Conservation (phyloP, 2,329 filamentous ascomycete species). For the Colletotrichum zoysiae region DNA sequence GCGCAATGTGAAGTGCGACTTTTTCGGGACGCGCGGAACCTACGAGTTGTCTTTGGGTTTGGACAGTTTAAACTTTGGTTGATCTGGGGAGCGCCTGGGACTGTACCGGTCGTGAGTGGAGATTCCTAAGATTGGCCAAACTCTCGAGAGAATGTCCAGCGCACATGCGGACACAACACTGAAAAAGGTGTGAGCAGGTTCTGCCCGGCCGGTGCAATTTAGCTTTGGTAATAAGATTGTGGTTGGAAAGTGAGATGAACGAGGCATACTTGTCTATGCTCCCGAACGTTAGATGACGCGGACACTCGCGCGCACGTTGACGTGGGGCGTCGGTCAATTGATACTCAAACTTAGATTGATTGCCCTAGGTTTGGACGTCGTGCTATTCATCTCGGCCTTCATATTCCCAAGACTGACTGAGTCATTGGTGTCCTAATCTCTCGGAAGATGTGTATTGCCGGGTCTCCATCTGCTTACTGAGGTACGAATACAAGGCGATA, state of each 20-base stretch:
- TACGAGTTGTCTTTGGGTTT: not conserved
- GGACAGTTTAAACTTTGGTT: not conserved
- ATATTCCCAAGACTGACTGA: too few species aligned
- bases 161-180: not conserved
- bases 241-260: too few species aligned
- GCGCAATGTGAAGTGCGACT: not conserved
- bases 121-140: too few species aligned
- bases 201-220: not conserved
- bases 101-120: not conserved
- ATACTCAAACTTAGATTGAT: constrained; percentile 11
- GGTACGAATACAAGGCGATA: too few species aligned
- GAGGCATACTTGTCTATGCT: not conserved
- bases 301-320: not conserved
- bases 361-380: not conserved
- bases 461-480: too few species aligned
- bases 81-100: constrained; percentile 5
- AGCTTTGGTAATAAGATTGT: not conserved
- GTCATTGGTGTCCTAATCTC: not conserved
- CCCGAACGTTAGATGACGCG: not conserved
- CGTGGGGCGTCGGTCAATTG: not conserved
- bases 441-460: not conserved
- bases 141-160: not conserved
- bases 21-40: not conserved
- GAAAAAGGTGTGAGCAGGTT: not conserved
- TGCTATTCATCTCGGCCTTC: not conserved